Evolutionary conservation across 78 protist genomes (phyloP), one percentile per base, ranked within the genome.

Genomic region (Dictyostelium intermedium): DNA sequence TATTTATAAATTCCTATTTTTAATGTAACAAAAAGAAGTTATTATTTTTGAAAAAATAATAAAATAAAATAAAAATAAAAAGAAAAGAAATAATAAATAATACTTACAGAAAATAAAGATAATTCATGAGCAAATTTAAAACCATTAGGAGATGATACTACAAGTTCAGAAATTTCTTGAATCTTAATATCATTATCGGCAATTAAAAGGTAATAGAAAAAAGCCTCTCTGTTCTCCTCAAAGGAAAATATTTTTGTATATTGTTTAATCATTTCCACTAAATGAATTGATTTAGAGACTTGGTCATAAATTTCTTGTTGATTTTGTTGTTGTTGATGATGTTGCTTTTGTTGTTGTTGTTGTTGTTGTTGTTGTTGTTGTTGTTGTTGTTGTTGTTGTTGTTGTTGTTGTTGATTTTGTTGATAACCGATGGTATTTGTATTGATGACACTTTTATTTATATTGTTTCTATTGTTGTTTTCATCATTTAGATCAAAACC

Each of bases 131-230:
- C 93, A 87, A 87, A 87, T 74, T 76, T 43, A 13, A 47, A 50
- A 72, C 83, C 87, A 14, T 73, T 35, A 2, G 87, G 63, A 4
- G 87, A 80, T 45, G 87, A 23, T 39, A 80, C 87, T 0, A 89
- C 74, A 10, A 89, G 45, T 18, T 89, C 94, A 1, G 94, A 78
- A 83, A 89, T 89, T 27, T 56, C 66, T 39, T 9, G 69, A 6
- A 16, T 80, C 35, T 39, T 83, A 25, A 80, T 63, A 4, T 69
- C 23, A n/a, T 41, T 45, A 83, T 89, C 82, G 7, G 41, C 74
- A 80, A 89, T 89, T 23, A 89, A 80, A 5, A 89, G 69, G 37
- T 89, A 89, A 56, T 89, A 89, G 69, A 61, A 32, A 16, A 89
- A 60, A 5, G 87, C 81, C 6, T 89, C 94, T 20, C 14, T 47